A percentile compares a stretch with the other conserved stretches of the same genome.
Conservation (phyloP, 2,329 filamentous ascomycete species). For the Samsoniella hepiali region DNA sequence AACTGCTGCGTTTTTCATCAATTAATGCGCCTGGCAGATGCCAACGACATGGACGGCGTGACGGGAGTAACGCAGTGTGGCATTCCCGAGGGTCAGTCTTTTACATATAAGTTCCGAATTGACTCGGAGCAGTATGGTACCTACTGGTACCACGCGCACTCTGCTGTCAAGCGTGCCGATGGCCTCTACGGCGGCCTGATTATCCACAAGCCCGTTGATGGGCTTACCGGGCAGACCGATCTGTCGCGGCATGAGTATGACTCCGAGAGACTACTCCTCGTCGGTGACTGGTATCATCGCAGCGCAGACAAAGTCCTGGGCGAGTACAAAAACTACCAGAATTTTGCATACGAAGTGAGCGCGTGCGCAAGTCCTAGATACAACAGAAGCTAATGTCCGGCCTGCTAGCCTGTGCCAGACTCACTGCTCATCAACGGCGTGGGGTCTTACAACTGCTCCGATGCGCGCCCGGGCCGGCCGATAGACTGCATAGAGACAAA, state of each 20-base stretch:
- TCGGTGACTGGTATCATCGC: constrained; percentile 22
- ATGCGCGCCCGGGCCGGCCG: constrained; percentile 9
- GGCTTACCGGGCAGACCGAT: background rate
- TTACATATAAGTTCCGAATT: constrained; percentile 38
- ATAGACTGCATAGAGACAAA: constrained; percentile 17
- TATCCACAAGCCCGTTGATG: constrained; percentile 16
- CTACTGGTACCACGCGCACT: constrained; percentile 47
- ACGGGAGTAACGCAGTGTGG: constrained; percentile 57
- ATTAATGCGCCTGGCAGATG: background rate
- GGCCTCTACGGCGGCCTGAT: constrained; percentile 21
- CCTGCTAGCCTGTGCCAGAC: constrained; percentile 17
- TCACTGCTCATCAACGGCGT: constrained; percentile 21
- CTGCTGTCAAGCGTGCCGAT: constrained; percentile 20
- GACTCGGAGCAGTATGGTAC: constrained; percentile 50
- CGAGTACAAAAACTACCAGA: constrained; percentile 18
- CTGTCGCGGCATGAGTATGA: constrained; percentile 16
- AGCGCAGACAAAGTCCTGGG: constrained; percentile 11
- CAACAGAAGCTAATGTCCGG: background rate
- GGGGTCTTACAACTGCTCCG: constrained; percentile 19
- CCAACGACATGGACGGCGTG: constrained; percentile 58
- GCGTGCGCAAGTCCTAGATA: background rate
- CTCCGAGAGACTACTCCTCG: constrained; percentile 16
- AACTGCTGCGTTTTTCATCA: background rate
- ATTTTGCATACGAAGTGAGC: constrained; percentile 20
- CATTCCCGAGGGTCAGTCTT: constrained; percentile 52